phyloP scores from a whole-genome alignment of 164 flowering plant species.

The Litsea cubeba region DNA sequence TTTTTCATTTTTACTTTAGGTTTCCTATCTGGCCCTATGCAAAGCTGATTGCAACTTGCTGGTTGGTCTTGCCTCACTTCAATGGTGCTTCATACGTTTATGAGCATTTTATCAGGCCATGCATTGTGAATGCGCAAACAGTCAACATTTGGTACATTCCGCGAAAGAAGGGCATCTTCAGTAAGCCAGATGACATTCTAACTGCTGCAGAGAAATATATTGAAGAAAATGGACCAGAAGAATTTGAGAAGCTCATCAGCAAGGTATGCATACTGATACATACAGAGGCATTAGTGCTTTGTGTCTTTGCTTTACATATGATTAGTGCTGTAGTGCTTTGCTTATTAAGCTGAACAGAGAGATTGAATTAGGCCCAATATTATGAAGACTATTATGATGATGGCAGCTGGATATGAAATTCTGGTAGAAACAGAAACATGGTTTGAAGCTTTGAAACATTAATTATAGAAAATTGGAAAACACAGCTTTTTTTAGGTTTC shows the following conservation, averaged over 20 bases:
- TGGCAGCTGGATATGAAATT: not conserved
- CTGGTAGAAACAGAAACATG: not conserved
- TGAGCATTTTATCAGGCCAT: constrained; percentile 64
- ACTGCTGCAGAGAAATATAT: constrained; percentile 79
- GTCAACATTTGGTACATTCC: constrained; percentile 63
- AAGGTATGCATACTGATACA: constrained; percentile 28
- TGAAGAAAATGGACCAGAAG: constrained; percentile 70
- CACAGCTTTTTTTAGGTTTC: not conserved
- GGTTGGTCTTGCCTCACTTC: constrained; percentile 90
- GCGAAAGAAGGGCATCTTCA: constrained; percentile 49
- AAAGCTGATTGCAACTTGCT: constrained; percentile 61
- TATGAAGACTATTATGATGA: too few relatives aligned
- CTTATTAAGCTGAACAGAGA: too few relatives aligned
- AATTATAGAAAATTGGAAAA: not conserved
- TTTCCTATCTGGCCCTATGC: constrained; percentile 68
- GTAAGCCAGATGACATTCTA: constrained; percentile 56
- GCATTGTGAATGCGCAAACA: constrained; percentile 50
- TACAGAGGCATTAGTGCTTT: not conserved
- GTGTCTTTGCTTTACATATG: too few relatives aligned
- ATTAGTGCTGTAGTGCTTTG: too few relatives aligned
- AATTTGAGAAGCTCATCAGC: constrained; percentile 55
- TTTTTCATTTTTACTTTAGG: constrained; percentile 25
- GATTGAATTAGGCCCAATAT: too few relatives aligned
- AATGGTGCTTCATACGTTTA: constrained; percentile 88
- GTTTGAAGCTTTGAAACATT: not conserved